A percentile compares a stretch with the other conserved stretches of the same genome.
These are phyloP conservation scores for Neopestalotiopsis sp. DNA, from an alignment of 2,329 filamentous ascomycete genomes.

Conservation along the genomic window DNA sequence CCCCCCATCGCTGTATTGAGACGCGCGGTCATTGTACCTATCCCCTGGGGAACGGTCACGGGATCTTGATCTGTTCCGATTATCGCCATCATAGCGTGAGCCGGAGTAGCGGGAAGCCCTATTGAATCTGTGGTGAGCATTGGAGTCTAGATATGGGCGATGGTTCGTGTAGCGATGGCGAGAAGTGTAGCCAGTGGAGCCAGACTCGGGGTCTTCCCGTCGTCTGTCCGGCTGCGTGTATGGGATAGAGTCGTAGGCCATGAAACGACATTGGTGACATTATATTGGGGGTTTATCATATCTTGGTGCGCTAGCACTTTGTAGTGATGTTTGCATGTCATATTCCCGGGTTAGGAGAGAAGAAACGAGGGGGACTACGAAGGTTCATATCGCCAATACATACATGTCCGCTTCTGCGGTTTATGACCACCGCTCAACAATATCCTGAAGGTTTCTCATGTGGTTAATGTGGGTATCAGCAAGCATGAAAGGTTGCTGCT, in stretches of 20 bases:
- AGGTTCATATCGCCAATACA: neutral
- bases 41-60: slow-evolving; percentile 71
- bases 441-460: neutral
- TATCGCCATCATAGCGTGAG: slow-evolving; percentile 66
- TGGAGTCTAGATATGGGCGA: neutral
- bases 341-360: neutral
- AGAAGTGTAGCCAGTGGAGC: too few species aligned
- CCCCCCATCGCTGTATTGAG: slow-evolving; percentile 67
- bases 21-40: slow-evolving; percentile 60
- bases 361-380: neutral
- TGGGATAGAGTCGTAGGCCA: too few species aligned
- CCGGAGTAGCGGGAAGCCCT: slow-evolving; percentile 60
- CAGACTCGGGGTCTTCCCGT: too few species aligned
- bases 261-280: too few species aligned
- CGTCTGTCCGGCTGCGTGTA: too few species aligned
- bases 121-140: slow-evolving; percentile 15
- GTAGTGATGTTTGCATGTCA: neutral
- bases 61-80: slow-evolving; percentile 63
- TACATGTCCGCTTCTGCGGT: slow-evolving; percentile 12
- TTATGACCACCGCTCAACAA: slow-evolving; percentile 7
- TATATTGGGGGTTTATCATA: too few species aligned
- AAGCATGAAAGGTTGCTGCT: neutral
- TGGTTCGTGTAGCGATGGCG: neutral
- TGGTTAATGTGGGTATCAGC: neutral
- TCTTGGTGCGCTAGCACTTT: too few species aligned